Evolutionary conservation across 2,329 filamentous ascomycete species (phyloP).

Genomic region (Epichloe elymi): DNA sequence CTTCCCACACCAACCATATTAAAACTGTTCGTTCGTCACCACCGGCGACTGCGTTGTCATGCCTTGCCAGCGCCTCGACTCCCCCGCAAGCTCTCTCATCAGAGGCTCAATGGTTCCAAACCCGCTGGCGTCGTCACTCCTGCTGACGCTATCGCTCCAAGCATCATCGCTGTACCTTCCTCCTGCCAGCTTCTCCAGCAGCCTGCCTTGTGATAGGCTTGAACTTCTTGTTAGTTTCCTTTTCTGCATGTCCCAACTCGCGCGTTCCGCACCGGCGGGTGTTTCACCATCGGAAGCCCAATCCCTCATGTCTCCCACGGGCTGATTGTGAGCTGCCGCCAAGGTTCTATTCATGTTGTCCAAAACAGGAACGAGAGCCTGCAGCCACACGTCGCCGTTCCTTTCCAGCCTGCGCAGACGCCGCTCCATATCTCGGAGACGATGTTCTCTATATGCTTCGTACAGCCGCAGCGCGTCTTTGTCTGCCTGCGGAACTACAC

Average conservation of each 20-base stretch:
- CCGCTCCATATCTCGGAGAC: slow-evolving; percentile 33
- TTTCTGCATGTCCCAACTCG: slow-evolving; percentile 4
- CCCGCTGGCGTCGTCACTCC: slow-evolving; percentile 19
- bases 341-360: slow-evolving; percentile 29
- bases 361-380: slow-evolving; percentile 31
- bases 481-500: slow-evolving; percentile 12
- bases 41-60: slow-evolving; percentile 2
- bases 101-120: slow-evolving; percentile 30
- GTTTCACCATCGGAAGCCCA: slow-evolving; percentile 22
- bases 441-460: slow-evolving; percentile 27
- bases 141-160: slow-evolving; percentile 14
- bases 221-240: slow-evolving; percentile 12
- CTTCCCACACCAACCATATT: background rate
- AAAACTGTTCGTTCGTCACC: background rate
- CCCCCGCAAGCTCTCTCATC: slow-evolving; percentile 29
- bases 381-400: slow-evolving; percentile 32
- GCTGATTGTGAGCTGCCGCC: slow-evolving; percentile 9
- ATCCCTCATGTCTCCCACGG: slow-evolving; percentile 10
- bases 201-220: slow-evolving; percentile 17
- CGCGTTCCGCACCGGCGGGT: slow-evolving; percentile 4
- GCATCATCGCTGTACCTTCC: slow-evolving; percentile 8
- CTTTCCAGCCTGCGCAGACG: slow-evolving; percentile 32
- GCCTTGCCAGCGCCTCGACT: slow-evolving; percentile 12
- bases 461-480: slow-evolving; percentile 25
- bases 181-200: slow-evolving; percentile 15